phyloP scores from a whole-genome alignment of 495 filamentous ascomycete genomes.

The Lophium mytilinum region DNA sequence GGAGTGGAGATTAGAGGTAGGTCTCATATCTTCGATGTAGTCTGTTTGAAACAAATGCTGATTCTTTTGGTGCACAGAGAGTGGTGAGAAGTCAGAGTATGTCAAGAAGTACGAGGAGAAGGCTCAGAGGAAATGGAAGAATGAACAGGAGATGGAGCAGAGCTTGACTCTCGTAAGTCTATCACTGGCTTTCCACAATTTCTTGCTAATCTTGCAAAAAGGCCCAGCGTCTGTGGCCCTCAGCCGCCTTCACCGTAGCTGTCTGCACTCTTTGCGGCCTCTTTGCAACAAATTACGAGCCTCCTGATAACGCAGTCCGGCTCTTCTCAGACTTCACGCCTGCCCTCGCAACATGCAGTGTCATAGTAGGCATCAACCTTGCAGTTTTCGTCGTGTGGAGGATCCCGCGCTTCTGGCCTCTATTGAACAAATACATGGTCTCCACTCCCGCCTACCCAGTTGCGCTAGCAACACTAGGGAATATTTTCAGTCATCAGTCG shows the following conservation, averaged over 20 bases:
- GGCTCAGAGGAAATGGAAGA: background rate
- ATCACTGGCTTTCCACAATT: background rate
- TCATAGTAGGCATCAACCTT: constrained; percentile 58
- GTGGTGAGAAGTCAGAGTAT: background rate
- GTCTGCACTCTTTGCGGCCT: constrained; percentile 44
- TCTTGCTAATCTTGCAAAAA: constrained; percentile 27
- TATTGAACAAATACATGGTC: constrained; percentile 74
- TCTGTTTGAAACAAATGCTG: background rate
- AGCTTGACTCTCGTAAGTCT: background rate
- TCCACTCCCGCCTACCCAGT: constrained; percentile 60
- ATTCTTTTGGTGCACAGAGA: background rate
- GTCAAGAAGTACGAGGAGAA: constrained; percentile 31
- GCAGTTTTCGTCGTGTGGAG: constrained; percentile 58
- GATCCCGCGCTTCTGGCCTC: constrained; percentile 58
- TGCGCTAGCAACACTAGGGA: constrained; percentile 56
- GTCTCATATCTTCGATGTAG: background rate
- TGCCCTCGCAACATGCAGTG: constrained; percentile 65
- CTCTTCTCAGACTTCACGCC: constrained; percentile 69
- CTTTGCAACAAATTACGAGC: constrained; percentile 54
- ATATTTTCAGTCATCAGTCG: constrained; percentile 70
- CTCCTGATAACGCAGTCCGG: constrained; percentile 49
- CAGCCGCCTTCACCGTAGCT: constrained; percentile 47
- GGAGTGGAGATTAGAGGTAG: constrained; percentile 14
- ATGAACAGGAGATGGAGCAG: background rate
- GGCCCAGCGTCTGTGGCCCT: constrained; percentile 58